Base-by-base conservation (phyloP, 2,329 filamentous ascomycete species). In the Penicillium palitans region DNA sequence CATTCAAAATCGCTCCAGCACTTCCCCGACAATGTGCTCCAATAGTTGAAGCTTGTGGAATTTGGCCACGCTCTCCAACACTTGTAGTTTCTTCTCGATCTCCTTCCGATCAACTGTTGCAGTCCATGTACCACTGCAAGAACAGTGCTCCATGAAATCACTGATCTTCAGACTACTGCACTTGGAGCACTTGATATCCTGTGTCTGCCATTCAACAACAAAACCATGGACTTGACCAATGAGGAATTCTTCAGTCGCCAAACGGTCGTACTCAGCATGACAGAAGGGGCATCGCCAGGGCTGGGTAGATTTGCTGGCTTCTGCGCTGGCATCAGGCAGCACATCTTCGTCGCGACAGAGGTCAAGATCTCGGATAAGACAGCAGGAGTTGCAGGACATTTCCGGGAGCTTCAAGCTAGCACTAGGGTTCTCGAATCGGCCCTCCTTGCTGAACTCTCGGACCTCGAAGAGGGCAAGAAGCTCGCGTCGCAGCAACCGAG, bases 91-190 rank as follows among this genome's bases (percentile, higher is more conserved):
- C 71, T 80, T 84, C 69, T 84, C 76, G 27, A 93, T 78, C 29
- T 90, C 89, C 31, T 83, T 85, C 63, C 83, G 81, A 65, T 87
- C 84, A 59, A 93, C 81, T 21, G 87, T 90, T 64, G 86, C 86
- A 19, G 82, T 83, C 95, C 95, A 99, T 59, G 84, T 84, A 4
- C 95, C 95, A 61, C 90, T 91, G 79, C 95, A 99, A 12, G 88
- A 89, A 76, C 96, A 99, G 75, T 98, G 93, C 74, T 97, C 93
- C 87, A 95, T 92, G 68, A 98, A 96, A 70, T 97, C 93, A 72
- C 96, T 98, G 41, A 90, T 82, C 70, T 91, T 81, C 40, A 96
- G 76, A 4, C 78, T 68, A 42, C 74, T 75, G 67, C 85, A 87
- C 66, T 91, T 91, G 33, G 83, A 85, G 73, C 95, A 99, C 76